These are phyloP conservation scores for Aspergillus piperis DNA, from an alignment of 2,329 filamentous ascomycete genomes.

Conservation along the genomic window DNA sequence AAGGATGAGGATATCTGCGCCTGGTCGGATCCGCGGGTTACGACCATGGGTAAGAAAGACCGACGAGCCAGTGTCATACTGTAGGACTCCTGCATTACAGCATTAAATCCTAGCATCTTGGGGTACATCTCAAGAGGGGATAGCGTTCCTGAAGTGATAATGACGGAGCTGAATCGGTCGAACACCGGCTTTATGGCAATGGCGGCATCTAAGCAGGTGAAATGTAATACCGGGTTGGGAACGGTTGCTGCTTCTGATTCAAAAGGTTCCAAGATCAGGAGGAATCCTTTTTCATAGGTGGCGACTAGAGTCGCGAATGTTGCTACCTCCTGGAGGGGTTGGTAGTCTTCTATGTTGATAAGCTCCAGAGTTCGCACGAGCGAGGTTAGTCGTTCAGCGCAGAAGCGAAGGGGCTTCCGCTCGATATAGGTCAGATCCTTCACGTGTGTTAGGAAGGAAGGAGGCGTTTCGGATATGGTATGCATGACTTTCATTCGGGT, in stretches of 20 bases:
- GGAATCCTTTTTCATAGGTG: slow-evolving; percentile 94
- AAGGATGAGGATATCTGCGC: slow-evolving; percentile 91
- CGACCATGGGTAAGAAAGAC: slow-evolving; percentile 98
- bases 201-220: slow-evolving; percentile 93
- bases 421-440: slow-evolving; percentile 98
- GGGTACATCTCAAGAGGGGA: slow-evolving; percentile 98
- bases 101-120: slow-evolving; percentile 92
- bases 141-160: slow-evolving; percentile 96
- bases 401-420: slow-evolving; percentile 88
- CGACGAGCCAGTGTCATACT: slow-evolving; percentile 90
- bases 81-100: slow-evolving; percentile 95
- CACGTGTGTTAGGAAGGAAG: slow-evolving; percentile 87
- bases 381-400: slow-evolving; percentile 89
- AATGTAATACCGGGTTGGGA: slow-evolving; percentile 94
- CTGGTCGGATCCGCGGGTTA: slow-evolving; percentile 92
- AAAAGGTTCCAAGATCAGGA: slow-evolving; percentile 94
- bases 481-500: slow-evolving; percentile 98
- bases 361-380: slow-evolving; percentile 92
- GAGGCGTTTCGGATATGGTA: slow-evolving; percentile 94
- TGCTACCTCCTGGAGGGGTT: slow-evolving; percentile 93
- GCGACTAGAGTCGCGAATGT: slow-evolving; percentile 95
- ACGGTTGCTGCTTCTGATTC: slow-evolving; percentile 95
- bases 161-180: slow-evolving; percentile 94
- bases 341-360: slow-evolving; percentile 97
- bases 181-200: slow-evolving; percentile 98